phyloP scores from a whole-genome alignment of 2,329 filamentous ascomycete species.

The Paraphaeosphaeria minitans region DNA sequence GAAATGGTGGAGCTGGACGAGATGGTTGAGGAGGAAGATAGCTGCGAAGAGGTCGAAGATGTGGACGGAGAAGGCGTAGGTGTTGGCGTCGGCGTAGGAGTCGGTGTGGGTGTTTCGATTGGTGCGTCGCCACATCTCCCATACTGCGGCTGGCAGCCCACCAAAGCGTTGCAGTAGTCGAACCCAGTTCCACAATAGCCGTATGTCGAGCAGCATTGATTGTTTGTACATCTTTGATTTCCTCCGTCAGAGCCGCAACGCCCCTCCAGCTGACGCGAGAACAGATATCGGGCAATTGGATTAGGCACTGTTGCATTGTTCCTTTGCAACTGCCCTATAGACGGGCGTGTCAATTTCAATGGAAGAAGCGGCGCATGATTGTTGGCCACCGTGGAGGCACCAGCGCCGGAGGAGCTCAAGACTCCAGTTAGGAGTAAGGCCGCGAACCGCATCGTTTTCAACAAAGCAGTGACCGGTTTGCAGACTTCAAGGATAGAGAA shows the following conservation, averaged over 20 bases:
- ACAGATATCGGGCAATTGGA: slow-evolving; percentile 18
- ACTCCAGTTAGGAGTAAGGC: slow-evolving; percentile 20
- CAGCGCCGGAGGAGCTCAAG: slow-evolving; percentile 23
- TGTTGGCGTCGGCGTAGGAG: slow-evolving; percentile 26
- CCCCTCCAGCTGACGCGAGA: slow-evolving; percentile 28
- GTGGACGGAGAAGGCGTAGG: slow-evolving; percentile 18
- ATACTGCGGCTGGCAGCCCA: slow-evolving; percentile 35
- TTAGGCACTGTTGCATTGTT: slow-evolving; percentile 24
- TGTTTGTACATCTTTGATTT: slow-evolving; percentile 23
- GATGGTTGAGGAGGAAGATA: slow-evolving; percentile 6
- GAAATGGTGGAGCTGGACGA: slow-evolving; percentile 20
- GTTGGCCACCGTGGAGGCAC: slow-evolving; percentile 16
- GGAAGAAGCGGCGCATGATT: slow-evolving; percentile 8
- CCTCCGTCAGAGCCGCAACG: slow-evolving; percentile 31
- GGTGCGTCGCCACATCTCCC: slow-evolving; percentile 33
- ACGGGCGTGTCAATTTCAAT: slow-evolving; percentile 7
- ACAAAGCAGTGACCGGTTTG: neutral
- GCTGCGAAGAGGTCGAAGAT: slow-evolving; percentile 10
- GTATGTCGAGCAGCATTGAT: slow-evolving; percentile 33
- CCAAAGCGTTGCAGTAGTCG: slow-evolving; percentile 29
- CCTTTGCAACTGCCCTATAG: slow-evolving; percentile 10
- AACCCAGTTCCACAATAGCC: slow-evolving; percentile 34
- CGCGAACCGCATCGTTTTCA: slow-evolving; percentile 28
- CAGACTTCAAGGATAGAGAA: neutral
- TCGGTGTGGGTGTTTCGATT: slow-evolving; percentile 20